phyloP scores from a whole-genome alignment of 2,329 filamentous ascomycete species.

The Calonectria pseudoreteaudii region DNA sequence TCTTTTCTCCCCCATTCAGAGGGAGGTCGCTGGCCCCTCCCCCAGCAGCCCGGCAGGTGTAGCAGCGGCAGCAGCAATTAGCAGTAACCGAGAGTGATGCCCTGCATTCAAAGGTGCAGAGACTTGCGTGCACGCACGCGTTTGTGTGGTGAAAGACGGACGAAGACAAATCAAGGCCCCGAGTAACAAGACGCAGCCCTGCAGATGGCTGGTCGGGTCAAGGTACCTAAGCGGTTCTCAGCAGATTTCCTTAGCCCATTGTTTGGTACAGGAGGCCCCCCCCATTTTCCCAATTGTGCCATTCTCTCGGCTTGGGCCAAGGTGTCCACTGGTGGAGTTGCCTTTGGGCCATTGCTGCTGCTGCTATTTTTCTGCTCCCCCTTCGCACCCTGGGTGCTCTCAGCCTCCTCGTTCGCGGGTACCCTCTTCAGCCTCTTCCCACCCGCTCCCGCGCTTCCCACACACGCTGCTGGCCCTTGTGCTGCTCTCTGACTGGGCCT shows the following conservation, averaged over 20 bases:
- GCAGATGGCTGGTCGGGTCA: background rate
- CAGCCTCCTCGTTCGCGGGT: constrained; percentile 18
- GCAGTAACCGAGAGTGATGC: constrained; percentile 1
- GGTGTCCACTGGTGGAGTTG: constrained; percentile 11
- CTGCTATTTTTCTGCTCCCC: background rate
- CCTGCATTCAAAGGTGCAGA: background rate
- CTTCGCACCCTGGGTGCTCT: background rate
- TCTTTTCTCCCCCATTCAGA: background rate
- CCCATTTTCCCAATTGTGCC: constrained; percentile 17
- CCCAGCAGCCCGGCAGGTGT: background rate
- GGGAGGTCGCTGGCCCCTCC: background rate
- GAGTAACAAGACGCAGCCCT: constrained; percentile 2
- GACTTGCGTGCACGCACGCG: background rate
- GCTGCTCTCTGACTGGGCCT: background rate
- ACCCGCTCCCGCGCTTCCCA: constrained; percentile 11
- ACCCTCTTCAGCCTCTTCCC: constrained; percentile 11
- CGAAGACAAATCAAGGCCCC: background rate
- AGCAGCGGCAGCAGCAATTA: background rate
- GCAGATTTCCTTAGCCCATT: constrained; percentile 3
- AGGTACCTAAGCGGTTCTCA: constrained; percentile 6
- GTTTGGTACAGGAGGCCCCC: background rate
- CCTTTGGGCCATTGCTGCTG: background rate
- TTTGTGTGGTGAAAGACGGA: background rate
- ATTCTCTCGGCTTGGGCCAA: background rate
- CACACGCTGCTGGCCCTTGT: background rate